phyloP scores from a whole-genome alignment of 345 rosid species.

The Boechera stricta region DNA sequence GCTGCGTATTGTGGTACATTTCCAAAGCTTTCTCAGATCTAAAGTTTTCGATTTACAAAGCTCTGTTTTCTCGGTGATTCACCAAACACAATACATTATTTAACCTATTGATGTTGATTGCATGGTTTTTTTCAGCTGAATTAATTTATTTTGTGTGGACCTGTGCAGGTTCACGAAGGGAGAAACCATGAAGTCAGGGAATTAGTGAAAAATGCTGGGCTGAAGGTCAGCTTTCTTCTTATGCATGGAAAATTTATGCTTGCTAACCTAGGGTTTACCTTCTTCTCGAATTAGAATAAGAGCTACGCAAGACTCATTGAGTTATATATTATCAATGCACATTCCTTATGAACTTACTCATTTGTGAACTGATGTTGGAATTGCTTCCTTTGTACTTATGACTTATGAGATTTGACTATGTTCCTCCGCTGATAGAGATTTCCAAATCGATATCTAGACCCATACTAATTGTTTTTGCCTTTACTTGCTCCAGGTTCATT shows the following conservation, averaged over 20 bases:
- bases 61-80: too few species aligned
- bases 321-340: not conserved
- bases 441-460: not conserved
- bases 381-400: slow-evolving; percentile 5
- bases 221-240: slow-evolving; percentile 70
- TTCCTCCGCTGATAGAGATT: not conserved
- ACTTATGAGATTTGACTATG: not conserved
- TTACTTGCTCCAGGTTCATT: slow-evolving; percentile 62
- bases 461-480: slow-evolving; percentile 20
- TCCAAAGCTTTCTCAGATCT: slow-evolving; percentile 24
- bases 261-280: not conserved
- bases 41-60: not conserved
- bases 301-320: slow-evolving; percentile 22
- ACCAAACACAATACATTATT: too few species aligned
- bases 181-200: slow-evolving; percentile 96
- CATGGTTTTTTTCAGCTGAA: too few species aligned
- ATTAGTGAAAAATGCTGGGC: slow-evolving; percentile 92
- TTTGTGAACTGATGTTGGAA: not conserved
- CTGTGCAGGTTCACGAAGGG: slow-evolving; percentile 91
- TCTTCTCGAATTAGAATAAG: not conserved
- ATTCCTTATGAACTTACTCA: slow-evolving; percentile 10
- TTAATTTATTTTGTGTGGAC: not conserved
- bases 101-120: too few species aligned
- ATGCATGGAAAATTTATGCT: slow-evolving; percentile 1
- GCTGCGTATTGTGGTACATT: slow-evolving; percentile 82